Percentiles rank a stretch among this genome's conserved stretches.
phyloP scores from a whole-genome alignment of 2,329 filamentous ascomycete genomes.

The Xylaria sp. region DNA sequence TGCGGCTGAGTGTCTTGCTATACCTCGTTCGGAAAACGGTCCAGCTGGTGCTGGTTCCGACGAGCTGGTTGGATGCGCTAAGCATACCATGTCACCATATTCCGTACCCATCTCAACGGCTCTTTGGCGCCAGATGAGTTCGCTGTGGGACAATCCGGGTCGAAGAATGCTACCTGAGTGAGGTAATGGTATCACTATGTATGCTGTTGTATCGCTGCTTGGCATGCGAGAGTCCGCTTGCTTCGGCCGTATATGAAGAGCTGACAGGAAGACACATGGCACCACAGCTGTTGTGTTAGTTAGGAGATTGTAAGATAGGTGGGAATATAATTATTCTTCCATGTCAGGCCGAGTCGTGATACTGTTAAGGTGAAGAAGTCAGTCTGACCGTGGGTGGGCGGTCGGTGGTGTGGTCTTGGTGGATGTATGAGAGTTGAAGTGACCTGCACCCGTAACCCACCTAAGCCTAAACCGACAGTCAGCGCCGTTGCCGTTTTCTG shows the following conservation, averaged over 20 bases:
- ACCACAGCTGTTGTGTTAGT: constrained; percentile 6
- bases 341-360: constrained; percentile 7
- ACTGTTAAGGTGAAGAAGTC: constrained; percentile 17
- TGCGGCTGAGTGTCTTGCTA: constrained; percentile 32
- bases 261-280: constrained; percentile 19
- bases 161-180: constrained; percentile 1
- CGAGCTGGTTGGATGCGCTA: constrained; percentile 26
- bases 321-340: background rate
- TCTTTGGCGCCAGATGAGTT: background rate
- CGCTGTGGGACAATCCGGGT: constrained; percentile 4
- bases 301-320: constrained; percentile 5
- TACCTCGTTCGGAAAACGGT: constrained; percentile 20
- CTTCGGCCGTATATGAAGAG: constrained; percentile 6
- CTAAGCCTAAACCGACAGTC: constrained; percentile 37
- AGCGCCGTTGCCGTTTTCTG: constrained; percentile 25
- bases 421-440: background rate
- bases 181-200: background rate
- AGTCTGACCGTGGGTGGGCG: constrained; percentile 1
- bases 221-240: constrained; percentile 25
- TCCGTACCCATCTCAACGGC: background rate
- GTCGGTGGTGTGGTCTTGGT: background rate
- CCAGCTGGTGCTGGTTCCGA: constrained; percentile 20
- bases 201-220: constrained; percentile 20
- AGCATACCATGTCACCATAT: constrained; percentile 26
- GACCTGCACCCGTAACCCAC: background rate